Evolutionary conservation across 192 early-diverging fungal genomes (phyloP).

Genomic region (Umbelopsis ramanniana): DNA sequence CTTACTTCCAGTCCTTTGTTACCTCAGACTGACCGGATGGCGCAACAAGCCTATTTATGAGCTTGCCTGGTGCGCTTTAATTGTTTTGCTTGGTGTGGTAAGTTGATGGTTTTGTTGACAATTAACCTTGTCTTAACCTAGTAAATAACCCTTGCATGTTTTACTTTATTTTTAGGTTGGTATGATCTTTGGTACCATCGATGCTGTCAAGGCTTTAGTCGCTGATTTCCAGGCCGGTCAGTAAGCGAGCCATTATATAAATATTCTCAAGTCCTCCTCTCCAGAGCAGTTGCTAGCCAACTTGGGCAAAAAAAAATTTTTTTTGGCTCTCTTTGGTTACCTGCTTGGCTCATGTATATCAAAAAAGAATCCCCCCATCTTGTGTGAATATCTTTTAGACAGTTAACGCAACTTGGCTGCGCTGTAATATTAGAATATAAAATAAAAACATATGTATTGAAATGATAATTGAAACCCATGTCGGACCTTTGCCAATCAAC

Average conservation of each 20-base stretch:
- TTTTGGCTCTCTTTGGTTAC: neutral
- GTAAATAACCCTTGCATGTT: neutral
- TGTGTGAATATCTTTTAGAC: constrained; percentile 19
- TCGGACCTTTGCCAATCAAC: no score
- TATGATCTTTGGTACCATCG: constrained; percentile 65
- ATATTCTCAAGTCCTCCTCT: neutral
- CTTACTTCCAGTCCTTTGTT: constrained; percentile 81
- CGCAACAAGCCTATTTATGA: constrained; percentile 45
- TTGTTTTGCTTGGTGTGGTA: constrained; percentile 65
- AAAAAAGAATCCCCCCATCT: neutral
- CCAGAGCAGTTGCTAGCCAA: constrained; percentile 12
- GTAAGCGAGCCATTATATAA: neutral
- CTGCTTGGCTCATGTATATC: constrained; percentile 20
- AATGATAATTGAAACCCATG: neutral
- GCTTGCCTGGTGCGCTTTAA: constrained; percentile 56
- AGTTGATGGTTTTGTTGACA: constrained; percentile 36
- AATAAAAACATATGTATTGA: neutral
- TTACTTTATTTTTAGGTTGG: neutral
- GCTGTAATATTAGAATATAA: constrained; percentile 19
- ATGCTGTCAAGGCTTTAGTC: constrained; percentile 65
- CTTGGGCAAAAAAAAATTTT: neutral
- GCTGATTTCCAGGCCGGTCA: constrained; percentile 30
- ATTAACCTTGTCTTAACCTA: neutral
- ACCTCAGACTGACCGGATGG: constrained; percentile 71
- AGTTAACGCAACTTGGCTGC: neutral